Conservation (phyloP, 768 basidiomycete genomes). For the Rhizopogon vinicolor region DNA sequence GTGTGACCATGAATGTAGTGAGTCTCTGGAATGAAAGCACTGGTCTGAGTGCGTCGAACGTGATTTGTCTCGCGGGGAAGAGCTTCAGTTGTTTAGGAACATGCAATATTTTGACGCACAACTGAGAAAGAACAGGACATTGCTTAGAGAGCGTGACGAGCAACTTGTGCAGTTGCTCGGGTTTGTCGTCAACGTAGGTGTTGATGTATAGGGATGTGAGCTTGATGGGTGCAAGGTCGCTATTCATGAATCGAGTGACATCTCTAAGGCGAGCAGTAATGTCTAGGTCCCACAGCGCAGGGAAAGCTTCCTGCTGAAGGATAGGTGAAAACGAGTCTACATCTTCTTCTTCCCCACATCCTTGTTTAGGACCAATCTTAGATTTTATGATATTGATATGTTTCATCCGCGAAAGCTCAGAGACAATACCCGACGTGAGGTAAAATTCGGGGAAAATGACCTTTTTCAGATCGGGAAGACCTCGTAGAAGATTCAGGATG, state of each 20-base stretch:
- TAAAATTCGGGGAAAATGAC: slow-evolving; percentile 50
- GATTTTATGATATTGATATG: slow-evolving; percentile 47
- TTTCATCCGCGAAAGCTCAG: slow-evolving; percentile 39
- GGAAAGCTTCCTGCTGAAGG: slow-evolving; percentile 46
- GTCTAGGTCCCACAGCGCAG: slow-evolving; percentile 47
- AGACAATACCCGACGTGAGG: slow-evolving; percentile 41
- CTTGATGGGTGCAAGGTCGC: slow-evolving; percentile 41
- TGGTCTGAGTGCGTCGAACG: slow-evolving; percentile 32
- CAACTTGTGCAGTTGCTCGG: slow-evolving; percentile 36
- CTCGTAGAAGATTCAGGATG: slow-evolving; percentile 34
- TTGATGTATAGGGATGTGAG: slow-evolving; percentile 51
- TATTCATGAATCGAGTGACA: slow-evolving; percentile 39
- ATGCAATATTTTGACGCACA: slow-evolving; percentile 34
- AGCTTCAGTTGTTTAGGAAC: slow-evolving; percentile 9
- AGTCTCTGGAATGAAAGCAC: slow-evolving; percentile 28
- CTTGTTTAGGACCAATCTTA: slow-evolving; percentile 42
- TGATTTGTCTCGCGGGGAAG: slow-evolving; percentile 22
- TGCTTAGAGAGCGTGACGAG: slow-evolving; percentile 40
- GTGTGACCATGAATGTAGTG: slow-evolving; percentile 27
- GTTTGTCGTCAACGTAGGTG: slow-evolving; percentile 38
- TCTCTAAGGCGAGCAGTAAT: slow-evolving; percentile 41
- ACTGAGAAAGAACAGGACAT: slow-evolving; percentile 40
- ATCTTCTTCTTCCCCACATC: slow-evolving; percentile 41
- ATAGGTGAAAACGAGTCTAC: slow-evolving; percentile 39
- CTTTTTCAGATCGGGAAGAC: slow-evolving; percentile 40